phyloP scores from a whole-genome alignment of 768 basidiomycete species.

The Rhizopogon vinicolor region DNA sequence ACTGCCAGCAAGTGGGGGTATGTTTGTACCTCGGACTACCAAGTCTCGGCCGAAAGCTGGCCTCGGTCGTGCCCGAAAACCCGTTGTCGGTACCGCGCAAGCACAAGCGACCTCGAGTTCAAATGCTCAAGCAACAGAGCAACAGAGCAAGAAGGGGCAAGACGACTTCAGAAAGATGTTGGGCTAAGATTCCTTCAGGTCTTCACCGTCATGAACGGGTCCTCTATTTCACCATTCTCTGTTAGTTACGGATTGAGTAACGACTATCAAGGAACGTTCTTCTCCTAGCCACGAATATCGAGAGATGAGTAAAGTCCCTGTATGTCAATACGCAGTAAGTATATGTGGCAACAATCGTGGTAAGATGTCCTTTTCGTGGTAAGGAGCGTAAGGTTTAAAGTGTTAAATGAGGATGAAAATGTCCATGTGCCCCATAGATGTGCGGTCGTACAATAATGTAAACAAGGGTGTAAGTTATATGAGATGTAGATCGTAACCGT shows the following conservation, averaged over 20 bases:
- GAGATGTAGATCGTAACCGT: conserved; percentile 4
- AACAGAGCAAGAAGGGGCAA: conserved; percentile 50
- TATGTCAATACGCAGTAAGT: background rate
- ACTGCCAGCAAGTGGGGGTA: conserved; percentile 35
- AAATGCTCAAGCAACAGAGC: conserved; percentile 11
- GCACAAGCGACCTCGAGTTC: conserved; percentile 14
- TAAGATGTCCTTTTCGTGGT: background rate
- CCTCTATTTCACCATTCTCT: background rate
- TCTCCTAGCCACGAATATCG: background rate
- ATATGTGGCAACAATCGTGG: background rate
- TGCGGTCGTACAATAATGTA: conserved; percentile 21
- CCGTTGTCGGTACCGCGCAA: conserved; percentile 18
- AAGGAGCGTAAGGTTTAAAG: background rate
- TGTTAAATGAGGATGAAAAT: background rate
- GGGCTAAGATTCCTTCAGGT: background rate
- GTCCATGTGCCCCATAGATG: conserved; percentile 13
- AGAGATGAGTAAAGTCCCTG: background rate
- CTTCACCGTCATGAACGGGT: background rate
- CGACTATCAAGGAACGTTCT: background rate
- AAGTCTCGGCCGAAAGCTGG: conserved; percentile 68
- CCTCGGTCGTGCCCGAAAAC: conserved; percentile 52
- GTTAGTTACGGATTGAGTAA: background rate
- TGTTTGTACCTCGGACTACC: conserved; percentile 68
- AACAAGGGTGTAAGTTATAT: conserved; percentile 8
- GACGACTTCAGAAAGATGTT: conserved; percentile 88